A percentile compares a stretch with the other conserved stretches of the same genome.
phyloP scores from a whole-genome alignment of 306 rosid species.

The Trifolium dubium region DNA sequence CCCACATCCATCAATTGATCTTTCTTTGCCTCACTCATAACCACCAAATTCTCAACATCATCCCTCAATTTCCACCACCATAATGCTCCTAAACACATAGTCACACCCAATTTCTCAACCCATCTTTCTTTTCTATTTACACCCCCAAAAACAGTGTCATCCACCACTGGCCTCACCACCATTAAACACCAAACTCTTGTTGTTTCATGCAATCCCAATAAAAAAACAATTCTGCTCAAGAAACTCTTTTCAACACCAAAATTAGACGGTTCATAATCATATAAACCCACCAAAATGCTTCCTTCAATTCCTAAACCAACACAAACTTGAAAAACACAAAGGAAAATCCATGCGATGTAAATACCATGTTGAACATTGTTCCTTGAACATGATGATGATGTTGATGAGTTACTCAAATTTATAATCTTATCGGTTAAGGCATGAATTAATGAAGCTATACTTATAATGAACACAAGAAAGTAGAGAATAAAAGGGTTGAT shows the following conservation, averaged over 20 bases:
- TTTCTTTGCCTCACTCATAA: slow-evolving; percentile 60
- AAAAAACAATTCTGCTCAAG: slow-evolving; percentile 54
- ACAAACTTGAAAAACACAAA: slow-evolving; percentile 66
- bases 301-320: slow-evolving; percentile 72
- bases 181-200: slow-evolving; percentile 68
- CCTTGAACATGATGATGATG: slow-evolving; percentile 12
- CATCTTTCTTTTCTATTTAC: slow-evolving; percentile 51
- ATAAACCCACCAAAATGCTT: slow-evolving; percentile 45
- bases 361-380: slow-evolving; percentile 47
- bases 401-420: slow-evolving; percentile 1
- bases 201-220: slow-evolving; percentile 80
- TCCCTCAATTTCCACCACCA: slow-evolving; percentile 92
- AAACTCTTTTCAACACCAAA: slow-evolving; percentile 47
- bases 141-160: slow-evolving; percentile 68
- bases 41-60: slow-evolving; percentile 69
- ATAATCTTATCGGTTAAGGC: slow-evolving; percentile 50
- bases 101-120: slow-evolving; percentile 60
- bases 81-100: slow-evolving; percentile 55
- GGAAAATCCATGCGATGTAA: slow-evolving; percentile 64
- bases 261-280: slow-evolving; percentile 32
- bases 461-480: slow-evolving; percentile 52
- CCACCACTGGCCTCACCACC: slow-evolving; percentile 88
- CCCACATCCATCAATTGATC: slow-evolving; percentile 58
- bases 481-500: slow-evolving; percentile 55
- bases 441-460: slow-evolving; percentile 54